Base-by-base conservation (phyloP, 2,329 filamentous ascomycete species). In the Paracoccidioides brasiliensis region DNA sequence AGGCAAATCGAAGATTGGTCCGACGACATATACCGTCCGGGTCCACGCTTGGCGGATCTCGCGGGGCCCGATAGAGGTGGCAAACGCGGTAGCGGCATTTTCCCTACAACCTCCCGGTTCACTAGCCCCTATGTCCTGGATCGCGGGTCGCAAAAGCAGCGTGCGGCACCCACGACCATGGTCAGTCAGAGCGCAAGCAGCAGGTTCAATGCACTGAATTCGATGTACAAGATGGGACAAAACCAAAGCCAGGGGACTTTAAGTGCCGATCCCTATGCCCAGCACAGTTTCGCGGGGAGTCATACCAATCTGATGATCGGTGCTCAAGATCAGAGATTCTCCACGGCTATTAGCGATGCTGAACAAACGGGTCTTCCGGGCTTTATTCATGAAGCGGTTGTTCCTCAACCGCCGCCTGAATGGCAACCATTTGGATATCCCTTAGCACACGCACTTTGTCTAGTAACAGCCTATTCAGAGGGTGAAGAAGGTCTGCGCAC, bases 381-480 rank as follows among this genome's bases (percentile, higher is more conserved):
- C n/a, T 95, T 96, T 69, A 94, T 97, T 55, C 91, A 97, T 68
- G 90, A 96, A 70, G 80, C 88, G 42, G 93, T 98, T 43, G 90
- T 98, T 50, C 91, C 94, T 35, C 93, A 98, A 67, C 93, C 93
- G 41, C 93, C 93, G 7, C 84, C 90, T 2, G 93, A 98, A 70
- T 98, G 90, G 85, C 90, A 96, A 74, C 93, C 93, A 0, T 97
- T 95, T 68, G 93, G 91, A 0, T 98, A 89, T 69, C 93, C 94
- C 12, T 76, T 98, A 61, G 93, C 90, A 49, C 93, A 98, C 71
- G 80, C 88, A 0, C 90, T 98, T 67, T 97, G 91, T 70, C 74
- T 98, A 61, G 90, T 98, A 52, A 98, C 94, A 32, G 90, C 90
- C 15, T 98, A 98, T 70, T 98, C 93, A 0, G 93, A 98, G 75